phyloP scores from a whole-genome alignment of 305 asterid species.

The Fraxinus baroniana region DNA sequence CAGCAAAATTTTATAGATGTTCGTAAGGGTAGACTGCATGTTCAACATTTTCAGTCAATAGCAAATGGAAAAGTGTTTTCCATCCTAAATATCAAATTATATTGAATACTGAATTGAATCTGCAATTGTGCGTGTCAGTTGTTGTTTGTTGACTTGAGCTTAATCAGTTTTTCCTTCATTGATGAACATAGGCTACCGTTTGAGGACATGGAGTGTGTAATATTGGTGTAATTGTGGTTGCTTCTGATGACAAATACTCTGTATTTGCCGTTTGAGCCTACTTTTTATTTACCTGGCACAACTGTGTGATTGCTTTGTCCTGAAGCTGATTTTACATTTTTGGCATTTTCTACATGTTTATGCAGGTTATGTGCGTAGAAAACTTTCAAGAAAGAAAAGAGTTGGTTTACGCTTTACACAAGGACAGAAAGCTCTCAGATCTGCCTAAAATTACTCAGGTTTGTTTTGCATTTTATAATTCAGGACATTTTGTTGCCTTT shows the following conservation, averaged over 20 bases:
- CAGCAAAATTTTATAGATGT: neutral
- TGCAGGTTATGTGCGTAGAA: constrained; percentile 70
- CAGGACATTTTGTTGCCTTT: constrained; percentile 8
- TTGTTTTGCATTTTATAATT: neutral
- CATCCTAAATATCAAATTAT: neutral
- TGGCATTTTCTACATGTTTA: neutral
- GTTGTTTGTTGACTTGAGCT: neutral
- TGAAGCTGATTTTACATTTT: neutral
- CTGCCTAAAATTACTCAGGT: constrained; percentile 79
- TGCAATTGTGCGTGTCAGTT: neutral
- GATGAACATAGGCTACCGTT: neutral
- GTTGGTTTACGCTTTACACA: constrained; percentile 61
- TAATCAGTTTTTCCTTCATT: neutral
- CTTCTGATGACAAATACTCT: neutral
- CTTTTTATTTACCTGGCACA: neutral
- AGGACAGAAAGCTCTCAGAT: constrained; percentile 58
- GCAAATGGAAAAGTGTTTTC: neutral
- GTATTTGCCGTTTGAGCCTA: neutral
- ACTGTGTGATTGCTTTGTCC: neutral
- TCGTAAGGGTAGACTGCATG: neutral
- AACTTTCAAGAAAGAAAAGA: constrained; percentile 64
- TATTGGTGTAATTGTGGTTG: neutral
- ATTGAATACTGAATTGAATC: neutral
- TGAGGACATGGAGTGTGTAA: neutral
- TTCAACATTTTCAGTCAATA: neutral